Evolutionary conservation across 2,329 filamentous ascomycete species (phyloP).

Genomic region (Neophaeococcomyces aloes): DNA sequence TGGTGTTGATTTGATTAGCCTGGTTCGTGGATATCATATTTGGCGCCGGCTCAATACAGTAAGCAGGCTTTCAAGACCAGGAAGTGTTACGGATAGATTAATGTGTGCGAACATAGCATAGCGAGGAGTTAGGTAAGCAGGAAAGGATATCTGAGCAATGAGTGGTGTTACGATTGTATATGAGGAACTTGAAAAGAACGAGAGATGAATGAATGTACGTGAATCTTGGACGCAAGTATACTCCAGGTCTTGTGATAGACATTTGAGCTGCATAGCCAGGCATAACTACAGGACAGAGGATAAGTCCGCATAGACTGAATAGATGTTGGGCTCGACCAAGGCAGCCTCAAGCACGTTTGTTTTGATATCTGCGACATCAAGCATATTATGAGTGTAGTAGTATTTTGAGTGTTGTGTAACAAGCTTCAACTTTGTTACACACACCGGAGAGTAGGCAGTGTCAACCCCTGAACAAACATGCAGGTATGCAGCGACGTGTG

Average conservation of each 20-base stretch:
- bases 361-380: too few species aligned
- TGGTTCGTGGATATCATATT: neutral
- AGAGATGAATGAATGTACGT: neutral
- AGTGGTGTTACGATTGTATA: conserved; percentile 3
- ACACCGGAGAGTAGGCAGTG: too few species aligned
- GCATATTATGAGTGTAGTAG: too few species aligned
- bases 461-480: too few species aligned
- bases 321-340: too few species aligned
- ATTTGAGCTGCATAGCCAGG: too few species aligned
- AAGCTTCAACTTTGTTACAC: too few species aligned
- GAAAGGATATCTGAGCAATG: conserved; percentile 4
- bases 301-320: too few species aligned
- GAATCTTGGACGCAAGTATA: neutral
- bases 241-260: neutral
- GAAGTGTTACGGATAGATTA: neutral
- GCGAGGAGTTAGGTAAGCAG: neutral
- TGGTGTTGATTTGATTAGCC: neutral
- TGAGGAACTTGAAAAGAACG: conserved; percentile 3
- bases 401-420: too few species aligned
- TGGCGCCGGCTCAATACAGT: neutral
- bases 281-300: too few species aligned
- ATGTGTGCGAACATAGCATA: neutral
- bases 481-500: too few species aligned
- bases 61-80: neutral
- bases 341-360: too few species aligned